Conservation (phyloP, 192 early-diverging fungal genomes). For the Coemansia sp. region DNA sequence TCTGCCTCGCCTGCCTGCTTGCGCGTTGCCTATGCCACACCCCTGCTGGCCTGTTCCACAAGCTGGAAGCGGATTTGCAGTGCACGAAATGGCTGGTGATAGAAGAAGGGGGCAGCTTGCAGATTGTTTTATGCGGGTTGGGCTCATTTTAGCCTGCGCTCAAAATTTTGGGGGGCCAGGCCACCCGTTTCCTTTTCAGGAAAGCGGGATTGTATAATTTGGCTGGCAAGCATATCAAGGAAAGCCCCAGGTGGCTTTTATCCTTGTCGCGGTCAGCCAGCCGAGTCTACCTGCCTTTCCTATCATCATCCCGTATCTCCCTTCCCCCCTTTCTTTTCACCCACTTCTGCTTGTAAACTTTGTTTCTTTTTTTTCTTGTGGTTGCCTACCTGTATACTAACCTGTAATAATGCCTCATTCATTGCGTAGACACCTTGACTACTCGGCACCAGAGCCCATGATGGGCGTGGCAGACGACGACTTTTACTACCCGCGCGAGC, state of each 20-base stretch:
- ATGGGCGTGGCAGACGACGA: slow-evolving; percentile 41
- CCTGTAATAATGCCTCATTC: slow-evolving; percentile 7
- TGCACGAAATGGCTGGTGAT: slow-evolving; percentile 7
- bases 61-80: not conserved
- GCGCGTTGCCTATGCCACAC: not conserved
- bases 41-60: not conserved
- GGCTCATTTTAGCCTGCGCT: not conserved
- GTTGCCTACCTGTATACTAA: slow-evolving; percentile 8
- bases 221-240: slow-evolving; percentile 19
- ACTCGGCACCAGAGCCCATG: slow-evolving; percentile 11
- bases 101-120: not conserved
- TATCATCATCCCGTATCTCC: slow-evolving; percentile 2
- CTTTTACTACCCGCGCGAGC: slow-evolving; percentile 62
- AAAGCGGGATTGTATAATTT: slow-evolving; percentile 15
- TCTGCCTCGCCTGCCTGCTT: not conserved
- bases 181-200: slow-evolving; percentile 9
- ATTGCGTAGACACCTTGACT: slow-evolving; percentile 13
- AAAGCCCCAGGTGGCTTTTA: slow-evolving; percentile 1
- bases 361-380: not conserved
- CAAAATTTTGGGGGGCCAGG: slow-evolving; percentile 15
- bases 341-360: not conserved
- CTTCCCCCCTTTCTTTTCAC: not conserved
- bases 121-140: slow-evolving; percentile 5
- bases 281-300: not conserved
- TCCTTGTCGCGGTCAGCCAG: not conserved